Evolutionary conservation across 768 basidiomycete species (phyloP), one percentile per base, ranked within the genome.

Genomic region (Trametes cinnabarina): DNA sequence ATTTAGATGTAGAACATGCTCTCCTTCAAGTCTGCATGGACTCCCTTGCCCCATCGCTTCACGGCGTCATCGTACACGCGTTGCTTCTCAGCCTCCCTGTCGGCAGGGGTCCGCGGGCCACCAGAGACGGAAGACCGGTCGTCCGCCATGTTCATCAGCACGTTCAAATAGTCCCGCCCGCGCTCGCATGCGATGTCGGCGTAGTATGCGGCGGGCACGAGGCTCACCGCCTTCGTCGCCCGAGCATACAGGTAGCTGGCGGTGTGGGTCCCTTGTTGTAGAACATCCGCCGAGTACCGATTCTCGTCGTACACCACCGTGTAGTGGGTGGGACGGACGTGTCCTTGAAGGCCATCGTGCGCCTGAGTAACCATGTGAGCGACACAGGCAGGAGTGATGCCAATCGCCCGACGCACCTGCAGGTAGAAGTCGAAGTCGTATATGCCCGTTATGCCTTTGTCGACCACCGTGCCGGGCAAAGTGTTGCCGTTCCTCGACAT

Each of bases 161-260:
- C 84, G 60, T 91, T 88, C 39, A 93, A 63, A 65, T 91, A 93
- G 66, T 78, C 87, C 35, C 90, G 73, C 0, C 87, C 91, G 10
- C 91, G 76, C 71, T 93, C 90, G 68, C 90, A 92, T 1, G 89
- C 91, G 49, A 92, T 71, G 71, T 92, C 90, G 7, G 89, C 87
- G 63, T 90, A 91, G 66, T 90, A 90, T 0, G 90, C 90, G 0
- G 90, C 80, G 0, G 91, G 90, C 11, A 92, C 78, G 22, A 93
- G 74, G 66, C 88, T 90, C 28, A 94, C 92, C 0, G 90, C 87
- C 64, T 89, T 87, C 3, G 90, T 94, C 0, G 91, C 90, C 4
- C 92, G 82, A 0, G 87, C 90, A 63, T 90, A 94, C 14, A 90
- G 75, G 66, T 92, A 92, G 63, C 84, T 84, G 14, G 78, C 71